These are phyloP conservation scores for Magnusiomyces suaveolens DNA, from an alignment of 1,139 yeast species.

Conservation along the genomic window DNA sequence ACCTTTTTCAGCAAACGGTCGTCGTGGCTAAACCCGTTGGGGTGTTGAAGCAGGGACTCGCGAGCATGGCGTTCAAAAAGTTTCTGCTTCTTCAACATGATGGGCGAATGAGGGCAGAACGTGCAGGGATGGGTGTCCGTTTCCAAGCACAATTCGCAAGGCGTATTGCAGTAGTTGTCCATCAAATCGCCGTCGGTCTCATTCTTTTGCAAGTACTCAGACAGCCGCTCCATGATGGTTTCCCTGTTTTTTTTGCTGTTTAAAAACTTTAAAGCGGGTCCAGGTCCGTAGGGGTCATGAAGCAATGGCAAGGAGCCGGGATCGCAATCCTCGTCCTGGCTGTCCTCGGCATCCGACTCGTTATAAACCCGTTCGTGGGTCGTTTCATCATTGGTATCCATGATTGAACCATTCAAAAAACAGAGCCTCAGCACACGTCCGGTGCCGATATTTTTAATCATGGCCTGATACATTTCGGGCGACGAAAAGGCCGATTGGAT, in stretches of 20 bases:
- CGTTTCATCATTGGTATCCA: neutral
- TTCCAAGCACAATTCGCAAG: too few species aligned
- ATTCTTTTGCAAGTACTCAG: neutral
- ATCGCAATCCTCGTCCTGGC: neutral
- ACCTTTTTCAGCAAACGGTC: too few species aligned
- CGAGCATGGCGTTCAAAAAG: too few species aligned
- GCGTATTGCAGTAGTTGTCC: too few species aligned
- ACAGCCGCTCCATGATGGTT: neutral
- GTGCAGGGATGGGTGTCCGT: too few species aligned
- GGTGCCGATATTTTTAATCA: slow-evolving; percentile 1
- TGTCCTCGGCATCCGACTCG: neutral
- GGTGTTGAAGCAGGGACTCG: neutral
- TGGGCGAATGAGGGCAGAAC: too few species aligned
- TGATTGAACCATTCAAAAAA: neutral
- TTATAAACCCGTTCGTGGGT: too few species aligned
- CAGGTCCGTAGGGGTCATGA: neutral
- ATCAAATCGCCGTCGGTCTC: neutral
- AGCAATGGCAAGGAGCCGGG: neutral
- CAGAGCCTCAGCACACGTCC: neutral
- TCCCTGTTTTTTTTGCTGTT: neutral
- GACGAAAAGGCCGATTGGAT: neutral
- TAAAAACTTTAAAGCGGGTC: neutral
- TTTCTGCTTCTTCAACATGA: too few species aligned
- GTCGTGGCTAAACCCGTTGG: too few species aligned
- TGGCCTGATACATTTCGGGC: neutral